Base-by-base conservation (phyloP, 106 monocot genomes). In the Vanilla planifolia region DNA sequence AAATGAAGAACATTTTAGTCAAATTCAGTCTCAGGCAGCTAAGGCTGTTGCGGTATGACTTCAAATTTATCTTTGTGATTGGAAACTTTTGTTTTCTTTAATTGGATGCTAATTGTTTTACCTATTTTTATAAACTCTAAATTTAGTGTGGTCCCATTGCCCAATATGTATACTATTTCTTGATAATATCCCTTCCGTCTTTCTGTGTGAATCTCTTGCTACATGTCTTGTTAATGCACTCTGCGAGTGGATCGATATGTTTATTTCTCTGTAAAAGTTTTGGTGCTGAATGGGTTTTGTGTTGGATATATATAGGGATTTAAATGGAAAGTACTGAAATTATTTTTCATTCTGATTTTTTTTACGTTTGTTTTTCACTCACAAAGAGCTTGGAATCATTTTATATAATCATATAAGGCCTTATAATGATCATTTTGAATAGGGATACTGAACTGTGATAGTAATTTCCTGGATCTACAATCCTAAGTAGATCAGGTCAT, bases 1-100 rank as follows among this genome's bases (percentile, higher is more conserved):
- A 65, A 98, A 98, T 65, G 98, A 98, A 68, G 92, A 88, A 22
- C 85, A 98, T 29, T 98, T 98, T 72, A 35, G 65, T 11, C 69
- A 75, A 72, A 88, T 98, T 48, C 69, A 92, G 47, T 76, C 73
- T 55, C 87, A 82, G 36, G 91, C 98, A 30, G 62, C 61, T 19
- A 92, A 92, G 75, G 98, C 98, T 88, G 98, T 77, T 59, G 60
- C 61, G 64, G 91, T 98, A 84, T 61, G 66, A 8, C 69, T n/a
- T 42, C 8, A 24, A 19, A 21, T 39, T 10, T 8, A 23, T 14
- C 51, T 46, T 1, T 8, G 3, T 15, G 9, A 11, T 40, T 8
- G 11, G 2, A 40, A 3, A 60, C 21, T 1, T 23, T 39, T 13
- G 9, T 8, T 36, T 24, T 60, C 13, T 13, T 39, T 36, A 60